Conservation (phyloP, 106 monocot genomes). For the Dendrobium officinale region DNA sequence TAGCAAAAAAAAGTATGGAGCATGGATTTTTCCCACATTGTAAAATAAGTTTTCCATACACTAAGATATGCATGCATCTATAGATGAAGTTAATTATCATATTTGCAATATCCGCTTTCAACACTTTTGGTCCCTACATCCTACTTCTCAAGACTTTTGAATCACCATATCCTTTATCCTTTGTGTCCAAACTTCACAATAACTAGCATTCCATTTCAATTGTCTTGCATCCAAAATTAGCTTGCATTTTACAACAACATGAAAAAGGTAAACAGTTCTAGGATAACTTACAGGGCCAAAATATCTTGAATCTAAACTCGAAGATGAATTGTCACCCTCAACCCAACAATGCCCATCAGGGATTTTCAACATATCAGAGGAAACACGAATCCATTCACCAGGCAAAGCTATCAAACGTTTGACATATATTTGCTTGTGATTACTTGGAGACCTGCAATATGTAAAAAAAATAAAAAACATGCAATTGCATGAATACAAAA, state of each 20-base stretch:
- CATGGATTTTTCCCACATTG: too few relatives aligned
- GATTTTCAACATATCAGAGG: slow-evolving; percentile 51
- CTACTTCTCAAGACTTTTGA: too few relatives aligned
- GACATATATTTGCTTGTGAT: slow-evolving; percentile 44
- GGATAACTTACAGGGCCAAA: slow-evolving; percentile 65
- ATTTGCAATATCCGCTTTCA: too few relatives aligned
- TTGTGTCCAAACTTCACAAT: too few relatives aligned
- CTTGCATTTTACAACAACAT: neutral
- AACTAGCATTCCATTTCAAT: too few relatives aligned
- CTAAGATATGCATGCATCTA: too few relatives aligned
- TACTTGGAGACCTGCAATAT: slow-evolving; percentile 38
- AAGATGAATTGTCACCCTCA: slow-evolving; percentile 65
- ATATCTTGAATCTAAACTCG: slow-evolving; percentile 62
- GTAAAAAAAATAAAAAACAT: too few relatives aligned
- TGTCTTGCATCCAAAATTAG: neutral
- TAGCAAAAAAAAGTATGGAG: too few relatives aligned
- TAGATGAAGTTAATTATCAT: too few relatives aligned
- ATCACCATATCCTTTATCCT: too few relatives aligned
- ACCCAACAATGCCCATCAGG: slow-evolving; percentile 94
- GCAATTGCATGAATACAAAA: neutral
- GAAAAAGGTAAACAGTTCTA: neutral
- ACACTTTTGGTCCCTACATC: too few relatives aligned
- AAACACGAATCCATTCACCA: slow-evolving; percentile 71
- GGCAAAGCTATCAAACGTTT: slow-evolving; percentile 85
- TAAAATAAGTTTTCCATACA: too few relatives aligned